These are phyloP conservation scores for Kondoa malvinella DNA, from an alignment of 768 basidiomycete species.

Conservation along the genomic window DNA sequence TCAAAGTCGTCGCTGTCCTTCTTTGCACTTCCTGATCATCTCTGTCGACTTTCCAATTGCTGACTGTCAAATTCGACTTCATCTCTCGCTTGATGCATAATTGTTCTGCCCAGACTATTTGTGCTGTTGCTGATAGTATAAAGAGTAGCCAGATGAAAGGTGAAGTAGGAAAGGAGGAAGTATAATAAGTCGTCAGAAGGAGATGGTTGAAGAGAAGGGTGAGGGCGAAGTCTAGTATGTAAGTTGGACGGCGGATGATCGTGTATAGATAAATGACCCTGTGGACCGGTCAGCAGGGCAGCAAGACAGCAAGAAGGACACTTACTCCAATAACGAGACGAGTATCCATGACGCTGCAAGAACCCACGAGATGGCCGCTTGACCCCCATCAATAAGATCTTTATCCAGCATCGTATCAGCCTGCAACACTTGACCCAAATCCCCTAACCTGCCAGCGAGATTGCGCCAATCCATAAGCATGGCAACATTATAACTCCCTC, in stretches of 20 bases:
- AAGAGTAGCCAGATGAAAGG: constrained; percentile 82
- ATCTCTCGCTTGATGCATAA: constrained; percentile 80
- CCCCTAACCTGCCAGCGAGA: constrained; percentile 50
- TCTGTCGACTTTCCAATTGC: constrained; percentile 13
- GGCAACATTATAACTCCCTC: constrained; percentile 36
- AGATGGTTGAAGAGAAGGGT: constrained; percentile 84
- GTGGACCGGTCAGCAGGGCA: constrained; percentile 29
- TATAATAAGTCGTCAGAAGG: constrained; percentile 83
- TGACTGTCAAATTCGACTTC: constrained; percentile 45
- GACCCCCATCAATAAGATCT: constrained; percentile 1
- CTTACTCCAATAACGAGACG: background rate
- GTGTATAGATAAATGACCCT: constrained; percentile 68
- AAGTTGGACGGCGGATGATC: constrained; percentile 73
- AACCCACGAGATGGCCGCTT: constrained; percentile 57
- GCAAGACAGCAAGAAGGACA: constrained; percentile 42
- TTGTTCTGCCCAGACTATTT: constrained; percentile 68
- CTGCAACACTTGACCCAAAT: background rate
- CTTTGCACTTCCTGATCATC: background rate
- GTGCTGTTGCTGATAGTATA: constrained; percentile 49
- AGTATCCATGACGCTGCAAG: constrained; percentile 38
- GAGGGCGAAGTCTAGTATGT: constrained; percentile 83
- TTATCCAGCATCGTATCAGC: constrained; percentile 5
- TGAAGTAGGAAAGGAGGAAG: constrained; percentile 60
- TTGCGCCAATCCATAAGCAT: constrained; percentile 98
- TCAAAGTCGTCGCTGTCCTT: background rate